Percentiles rank a stretch among this genome's conserved stretches.
phyloP scores from a whole-genome alignment of 345 rosid species.

The Dipteronia dyeriana region DNA sequence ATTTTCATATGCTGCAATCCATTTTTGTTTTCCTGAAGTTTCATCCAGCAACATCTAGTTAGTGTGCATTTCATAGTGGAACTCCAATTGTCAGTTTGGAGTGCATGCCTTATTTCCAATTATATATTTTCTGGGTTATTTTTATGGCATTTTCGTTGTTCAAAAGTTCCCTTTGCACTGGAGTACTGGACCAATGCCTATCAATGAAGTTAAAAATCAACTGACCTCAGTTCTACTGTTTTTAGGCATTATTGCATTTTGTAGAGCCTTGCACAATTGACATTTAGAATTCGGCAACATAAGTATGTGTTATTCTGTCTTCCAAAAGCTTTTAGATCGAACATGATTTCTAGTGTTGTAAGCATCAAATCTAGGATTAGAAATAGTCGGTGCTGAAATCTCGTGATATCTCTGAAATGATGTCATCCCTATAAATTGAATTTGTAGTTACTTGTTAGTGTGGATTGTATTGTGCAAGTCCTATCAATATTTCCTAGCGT shows the following conservation, averaged over 20 bases:
- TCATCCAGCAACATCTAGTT: conserved; percentile 2
- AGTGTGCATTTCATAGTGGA: background rate
- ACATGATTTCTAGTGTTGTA: background rate
- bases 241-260: background rate
- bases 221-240: background rate
- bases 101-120: background rate
- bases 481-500: background rate
- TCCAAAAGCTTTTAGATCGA: background rate
- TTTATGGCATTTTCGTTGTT: background rate
- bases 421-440: background rate
- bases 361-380: background rate
- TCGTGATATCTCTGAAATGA: background rate
- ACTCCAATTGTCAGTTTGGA: background rate
- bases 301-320: background rate
- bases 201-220: background rate
- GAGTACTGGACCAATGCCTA: background rate
- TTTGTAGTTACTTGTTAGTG: background rate
- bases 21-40: background rate
- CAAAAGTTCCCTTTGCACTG: background rate
- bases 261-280: background rate
- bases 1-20: background rate
- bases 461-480: background rate
- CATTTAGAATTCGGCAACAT: background rate
- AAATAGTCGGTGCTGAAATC: background rate
- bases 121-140: background rate